Conservation (phyloP, 208 protist genomes). For the Acanthamoeba sp. region DNA sequence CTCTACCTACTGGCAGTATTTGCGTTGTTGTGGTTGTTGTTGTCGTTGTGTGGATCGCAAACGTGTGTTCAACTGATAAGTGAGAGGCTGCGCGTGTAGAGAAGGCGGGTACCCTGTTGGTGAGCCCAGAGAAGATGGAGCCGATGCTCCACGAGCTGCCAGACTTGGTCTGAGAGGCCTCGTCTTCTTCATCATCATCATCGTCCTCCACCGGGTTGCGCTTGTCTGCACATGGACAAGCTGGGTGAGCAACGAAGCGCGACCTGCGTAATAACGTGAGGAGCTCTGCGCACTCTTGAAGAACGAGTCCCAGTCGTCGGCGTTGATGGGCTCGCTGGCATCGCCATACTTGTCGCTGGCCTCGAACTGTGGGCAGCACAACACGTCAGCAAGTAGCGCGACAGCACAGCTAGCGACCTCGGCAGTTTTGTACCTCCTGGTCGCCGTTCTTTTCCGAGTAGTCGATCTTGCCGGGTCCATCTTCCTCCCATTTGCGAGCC, state of each 20-base stretch:
- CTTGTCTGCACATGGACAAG: not conserved
- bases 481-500: slow-evolving; percentile 6
- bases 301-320: slow-evolving; percentile 46
- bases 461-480: slow-evolving; percentile 52
- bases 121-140: slow-evolving; percentile 55
- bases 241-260: not conserved
- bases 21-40: not conserved
- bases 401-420: not conserved
- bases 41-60: not conserved
- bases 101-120: slow-evolving; percentile 53
- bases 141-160: slow-evolving; percentile 75
- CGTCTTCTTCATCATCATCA: slow-evolving; percentile 69
- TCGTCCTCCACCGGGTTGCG: slow-evolving; percentile 42
- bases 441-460: not conserved
- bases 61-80: not conserved
- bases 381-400: not conserved
- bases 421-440: slow-evolving; percentile 24
- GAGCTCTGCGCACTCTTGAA: slow-evolving; percentile 20
- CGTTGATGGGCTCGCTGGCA: slow-evolving; percentile 43
- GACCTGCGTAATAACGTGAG: not conserved
- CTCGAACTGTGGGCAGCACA: not conserved
- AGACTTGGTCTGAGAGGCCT: slow-evolving; percentile 7
- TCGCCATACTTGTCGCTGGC: not conserved
- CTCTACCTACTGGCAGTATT: slow-evolving; percentile 75
- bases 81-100: not conserved